Conservation (phyloP, 192 early-diverging fungal genomes). For the Nowakowskiella sp. region DNA sequence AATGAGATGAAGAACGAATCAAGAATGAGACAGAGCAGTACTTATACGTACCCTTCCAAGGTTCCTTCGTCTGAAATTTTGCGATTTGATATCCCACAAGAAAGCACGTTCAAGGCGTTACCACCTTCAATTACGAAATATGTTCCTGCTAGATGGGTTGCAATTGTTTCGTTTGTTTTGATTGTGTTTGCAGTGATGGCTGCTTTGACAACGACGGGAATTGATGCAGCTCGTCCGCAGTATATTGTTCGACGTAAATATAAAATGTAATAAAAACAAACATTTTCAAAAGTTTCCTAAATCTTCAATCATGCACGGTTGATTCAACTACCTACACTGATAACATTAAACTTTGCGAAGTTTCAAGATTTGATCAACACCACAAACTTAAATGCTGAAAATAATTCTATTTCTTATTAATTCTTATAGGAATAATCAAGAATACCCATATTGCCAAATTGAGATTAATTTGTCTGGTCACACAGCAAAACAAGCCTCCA, state of each 20-base stretch:
- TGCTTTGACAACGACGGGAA: neutral
- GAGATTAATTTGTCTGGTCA: neutral
- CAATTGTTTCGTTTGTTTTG: neutral
- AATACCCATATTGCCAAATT: neutral
- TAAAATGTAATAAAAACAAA: too few species aligned
- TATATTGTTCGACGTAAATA: neutral
- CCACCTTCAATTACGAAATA: conserved; percentile 23
- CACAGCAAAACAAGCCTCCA: neutral
- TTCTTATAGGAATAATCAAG: neutral
- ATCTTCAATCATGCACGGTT: neutral
- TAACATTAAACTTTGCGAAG: too few species aligned
- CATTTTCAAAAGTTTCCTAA: neutral
- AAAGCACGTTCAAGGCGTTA: conserved; percentile 17
- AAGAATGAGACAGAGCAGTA: conserved; percentile 7
- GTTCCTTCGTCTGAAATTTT: neutral
- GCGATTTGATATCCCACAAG: neutral
- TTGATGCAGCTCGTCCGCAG: neutral
- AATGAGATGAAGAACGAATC: conserved; percentile 9
- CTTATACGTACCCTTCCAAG: neutral
- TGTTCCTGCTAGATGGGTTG: conserved; percentile 19
- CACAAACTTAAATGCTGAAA: neutral
- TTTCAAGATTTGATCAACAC: neutral
- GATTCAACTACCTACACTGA: neutral
- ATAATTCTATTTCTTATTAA: neutral
- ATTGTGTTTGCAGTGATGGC: neutral